Conservation (phyloP, 208 protist genomes). For the Wallacemonas sp. region DNA sequence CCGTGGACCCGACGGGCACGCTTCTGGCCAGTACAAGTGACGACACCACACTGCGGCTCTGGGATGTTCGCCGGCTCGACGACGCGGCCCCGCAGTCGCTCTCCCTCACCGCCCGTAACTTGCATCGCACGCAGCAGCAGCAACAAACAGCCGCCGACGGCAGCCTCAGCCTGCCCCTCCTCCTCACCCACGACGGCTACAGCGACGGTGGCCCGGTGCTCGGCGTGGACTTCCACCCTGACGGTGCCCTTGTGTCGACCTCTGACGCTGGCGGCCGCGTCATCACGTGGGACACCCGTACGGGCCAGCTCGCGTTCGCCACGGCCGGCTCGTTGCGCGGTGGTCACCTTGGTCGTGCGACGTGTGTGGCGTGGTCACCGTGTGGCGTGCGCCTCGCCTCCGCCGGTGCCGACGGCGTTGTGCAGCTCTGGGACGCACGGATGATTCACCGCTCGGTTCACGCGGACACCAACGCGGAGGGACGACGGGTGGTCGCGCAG, state of each 20-base stretch:
- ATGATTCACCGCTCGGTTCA: slow-evolving; percentile 31
- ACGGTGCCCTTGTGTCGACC: slow-evolving; percentile 70
- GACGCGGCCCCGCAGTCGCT: background rate
- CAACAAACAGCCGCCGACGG: background rate
- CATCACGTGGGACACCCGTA: slow-evolving; percentile 75
- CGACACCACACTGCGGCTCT: slow-evolving; percentile 55
- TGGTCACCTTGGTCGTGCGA: slow-evolving; percentile 57
- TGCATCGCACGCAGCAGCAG: slow-evolving; percentile 1
- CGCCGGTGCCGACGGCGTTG: slow-evolving; percentile 61
- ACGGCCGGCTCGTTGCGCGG: slow-evolving; percentile 33
- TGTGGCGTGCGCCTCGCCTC: slow-evolving; percentile 77
- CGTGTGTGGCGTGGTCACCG: slow-evolving; percentile 78
- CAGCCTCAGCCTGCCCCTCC: slow-evolving; percentile 19
- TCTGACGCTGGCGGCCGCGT: slow-evolving; percentile 69
- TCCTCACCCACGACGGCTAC: slow-evolving; percentile 75
- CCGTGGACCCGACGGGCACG: slow-evolving; percentile 66
- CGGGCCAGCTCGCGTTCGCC: slow-evolving; percentile 54
- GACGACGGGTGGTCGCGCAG: slow-evolving; percentile 1
- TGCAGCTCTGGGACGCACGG: slow-evolving; percentile 84
- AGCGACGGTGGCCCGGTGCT: slow-evolving; percentile 36
- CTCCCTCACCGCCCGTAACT: slow-evolving; percentile 3
- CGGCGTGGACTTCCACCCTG: slow-evolving; percentile 73
- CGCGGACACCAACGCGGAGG: slow-evolving; percentile 5
- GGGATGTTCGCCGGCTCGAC: slow-evolving; percentile 44
- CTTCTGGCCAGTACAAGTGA: slow-evolving; percentile 66